These are phyloP conservation scores for Pluteus cervinus DNA, from an alignment of 768 basidiomycete genomes.

Conservation along the genomic window DNA sequence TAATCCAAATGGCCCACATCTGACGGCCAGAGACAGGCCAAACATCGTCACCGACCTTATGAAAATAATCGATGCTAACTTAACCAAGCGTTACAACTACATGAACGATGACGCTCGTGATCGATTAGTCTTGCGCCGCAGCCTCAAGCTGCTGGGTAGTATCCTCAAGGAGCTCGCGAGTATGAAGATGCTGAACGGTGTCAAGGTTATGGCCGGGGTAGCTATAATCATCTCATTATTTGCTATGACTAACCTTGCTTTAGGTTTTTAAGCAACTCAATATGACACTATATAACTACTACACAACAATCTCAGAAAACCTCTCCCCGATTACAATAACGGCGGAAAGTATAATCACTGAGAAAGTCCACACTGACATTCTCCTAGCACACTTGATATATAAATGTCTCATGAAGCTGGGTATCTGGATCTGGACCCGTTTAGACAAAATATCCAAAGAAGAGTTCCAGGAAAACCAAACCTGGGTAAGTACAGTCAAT, in stretches of 20 bases:
- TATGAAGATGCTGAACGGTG: constrained; percentile 64
- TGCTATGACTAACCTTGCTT: constrained; percentile 2
- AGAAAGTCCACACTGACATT: constrained; percentile 32
- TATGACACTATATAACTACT: constrained; percentile 51
- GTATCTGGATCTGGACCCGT: constrained; percentile 65
- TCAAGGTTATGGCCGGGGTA: constrained; percentile 63
- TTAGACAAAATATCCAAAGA: constrained; percentile 36
- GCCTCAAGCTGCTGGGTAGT: constrained; percentile 57
- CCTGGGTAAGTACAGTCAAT: constrained; percentile 41
- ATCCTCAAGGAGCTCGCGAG: constrained; percentile 65
- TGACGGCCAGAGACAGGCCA: constrained; percentile 38
- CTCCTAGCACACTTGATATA: constrained; percentile 61
- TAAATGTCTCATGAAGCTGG: constrained; percentile 69
- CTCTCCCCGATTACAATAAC: constrained; percentile 31
- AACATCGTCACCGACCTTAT: constrained; percentile 51
- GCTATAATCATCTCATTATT: constrained; percentile 7
- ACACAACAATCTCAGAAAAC: constrained; percentile 44
- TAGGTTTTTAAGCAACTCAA: constrained; percentile 55
- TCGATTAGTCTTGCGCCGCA: constrained; percentile 48
- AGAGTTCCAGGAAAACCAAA: constrained; percentile 35
- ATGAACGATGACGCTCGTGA: constrained; percentile 34
- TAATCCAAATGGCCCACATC: constrained; percentile 1
- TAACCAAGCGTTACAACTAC: constrained; percentile 43
- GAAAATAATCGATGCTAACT: constrained; percentile 43
- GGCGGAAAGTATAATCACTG: constrained; percentile 37